Conservation (phyloP, 2,329 filamentous ascomycete genomes). For the Fusarium napiforme region DNA sequence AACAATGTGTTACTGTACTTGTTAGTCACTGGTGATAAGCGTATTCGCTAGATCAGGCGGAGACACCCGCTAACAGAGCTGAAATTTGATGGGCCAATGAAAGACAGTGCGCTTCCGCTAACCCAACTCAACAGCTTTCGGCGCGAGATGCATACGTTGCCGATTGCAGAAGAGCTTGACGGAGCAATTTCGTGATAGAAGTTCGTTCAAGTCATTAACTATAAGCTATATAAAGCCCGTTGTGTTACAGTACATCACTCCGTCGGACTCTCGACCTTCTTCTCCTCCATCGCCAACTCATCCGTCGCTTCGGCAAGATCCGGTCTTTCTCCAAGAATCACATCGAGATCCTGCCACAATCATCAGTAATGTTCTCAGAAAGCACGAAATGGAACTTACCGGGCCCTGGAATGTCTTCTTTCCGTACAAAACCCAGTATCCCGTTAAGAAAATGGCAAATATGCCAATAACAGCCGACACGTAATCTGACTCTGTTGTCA, state of each 20-base stretch:
- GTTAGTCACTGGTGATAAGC: neutral
- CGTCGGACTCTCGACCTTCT: conserved; percentile 6
- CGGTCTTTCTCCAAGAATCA: conserved; percentile 23
- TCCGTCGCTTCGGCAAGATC: conserved; percentile 12
- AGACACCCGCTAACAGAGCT: neutral
- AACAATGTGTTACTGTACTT: neutral
- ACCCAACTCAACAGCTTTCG: neutral
- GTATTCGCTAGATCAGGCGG: neutral
- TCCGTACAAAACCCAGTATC: conserved; percentile 28
- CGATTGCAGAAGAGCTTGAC: too few species aligned
- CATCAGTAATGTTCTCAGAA: accelerated
- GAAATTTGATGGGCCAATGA: neutral
- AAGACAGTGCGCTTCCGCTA: neutral
- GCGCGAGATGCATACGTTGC: neutral
- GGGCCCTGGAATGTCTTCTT: conserved; percentile 35
- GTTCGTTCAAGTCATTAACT: neutral
- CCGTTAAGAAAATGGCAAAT: conserved; percentile 34
- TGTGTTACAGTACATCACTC: neutral
- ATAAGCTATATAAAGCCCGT: accelerated
- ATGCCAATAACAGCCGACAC: conserved; percentile 52
- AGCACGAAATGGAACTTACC: neutral
- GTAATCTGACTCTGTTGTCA: conserved; percentile 44
- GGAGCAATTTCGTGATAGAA: accelerated
- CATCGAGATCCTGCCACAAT: conserved; percentile 8
- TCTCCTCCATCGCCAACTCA: conserved; percentile 28